Percentiles rank a stretch among this genome's conserved stretches.
These are phyloP conservation scores for Plenodomus tracheiphilus DNA, from an alignment of 2,329 filamentous ascomycete genomes.

Conservation along the genomic window DNA sequence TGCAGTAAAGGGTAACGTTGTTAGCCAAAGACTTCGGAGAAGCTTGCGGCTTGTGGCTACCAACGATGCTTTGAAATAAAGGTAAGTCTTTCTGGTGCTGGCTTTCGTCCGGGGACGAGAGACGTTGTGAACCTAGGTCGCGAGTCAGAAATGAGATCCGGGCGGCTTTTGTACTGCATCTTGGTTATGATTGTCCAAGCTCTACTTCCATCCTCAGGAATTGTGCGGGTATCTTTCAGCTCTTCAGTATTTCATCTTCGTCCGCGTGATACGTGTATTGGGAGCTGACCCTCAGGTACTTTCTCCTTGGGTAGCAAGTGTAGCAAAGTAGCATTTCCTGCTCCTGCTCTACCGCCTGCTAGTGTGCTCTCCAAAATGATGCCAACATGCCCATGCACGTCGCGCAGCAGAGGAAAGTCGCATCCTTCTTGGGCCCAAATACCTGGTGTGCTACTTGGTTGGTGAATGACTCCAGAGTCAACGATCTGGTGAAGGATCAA, in stretches of 20 bases:
- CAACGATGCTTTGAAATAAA: not conserved
- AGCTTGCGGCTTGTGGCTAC: not conserved
- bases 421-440: slow-evolving; percentile 3
- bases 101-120: too few species aligned
- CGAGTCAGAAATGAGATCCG: too few species aligned
- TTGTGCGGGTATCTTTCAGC: too few species aligned
- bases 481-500: slow-evolving; percentile 29
- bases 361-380: not conserved
- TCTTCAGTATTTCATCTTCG: too few species aligned
- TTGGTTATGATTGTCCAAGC: too few species aligned
- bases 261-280: too few species aligned
- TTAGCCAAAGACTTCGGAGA: not conserved
- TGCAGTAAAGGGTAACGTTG: not conserved
- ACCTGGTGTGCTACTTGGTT: slow-evolving; percentile 1
- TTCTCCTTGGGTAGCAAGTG: not conserved
- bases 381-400: not conserved
- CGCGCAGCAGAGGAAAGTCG: not conserved
- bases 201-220: too few species aligned
- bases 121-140: too few species aligned
- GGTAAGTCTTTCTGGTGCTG: not conserved
- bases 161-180: too few species aligned
- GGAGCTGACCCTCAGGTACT: not conserved
- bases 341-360: not conserved
- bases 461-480: not conserved
- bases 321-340: not conserved